Evolutionary conservation across 2,329 filamentous ascomycete species (phyloP), one percentile per base, ranked within the genome.

Genomic region (Aspergillus sp.): DNA sequence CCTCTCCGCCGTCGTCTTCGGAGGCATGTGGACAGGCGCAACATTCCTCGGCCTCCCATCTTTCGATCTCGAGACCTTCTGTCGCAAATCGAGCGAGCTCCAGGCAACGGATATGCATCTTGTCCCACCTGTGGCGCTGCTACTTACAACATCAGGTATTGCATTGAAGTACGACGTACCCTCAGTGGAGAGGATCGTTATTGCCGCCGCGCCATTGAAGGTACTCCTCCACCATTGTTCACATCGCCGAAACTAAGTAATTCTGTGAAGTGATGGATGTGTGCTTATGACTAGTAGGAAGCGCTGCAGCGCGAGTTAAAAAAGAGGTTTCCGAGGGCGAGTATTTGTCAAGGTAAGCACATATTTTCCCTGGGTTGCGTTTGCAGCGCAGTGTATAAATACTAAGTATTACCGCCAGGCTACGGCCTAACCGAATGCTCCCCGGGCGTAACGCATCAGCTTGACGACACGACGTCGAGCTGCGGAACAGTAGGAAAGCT

Each of bases 11-110:
- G 60, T 60, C 4, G 66, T 68, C 4, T 22, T 67, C 43, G 45
- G 57, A 22, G 66, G 66, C 17, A 68, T 68, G 66, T 68, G 64
- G 65, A 60, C 57, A 56, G 67, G 67, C 17, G 64, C 54, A 8
- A 60, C 50, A 19, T 65, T 64, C 53, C 57, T 51, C 43, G 46
- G 61, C 34, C 59, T 68, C 46, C 54, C 61, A 4, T 60, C 62
- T 25, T 67, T 68, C 38, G 64, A 67, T 15, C 57, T 68, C 23
- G 65, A 65, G 22, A 57, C 55, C 1, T 68, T 67, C 19, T 67
- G 62, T 19, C 60, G 46, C 13, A 64, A 60, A 43, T 63, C 65
- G 13, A 64, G 60, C 45, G 67, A 68, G 51, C 22, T 67, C 17
- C 60, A 65, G 46, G 65, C 64, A 11, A 68, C 67, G 13, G 62